These are phyloP conservation scores for Cercospora berteroae DNA, from an alignment of 2,329 filamentous ascomycete species.

Conservation along the genomic window DNA sequence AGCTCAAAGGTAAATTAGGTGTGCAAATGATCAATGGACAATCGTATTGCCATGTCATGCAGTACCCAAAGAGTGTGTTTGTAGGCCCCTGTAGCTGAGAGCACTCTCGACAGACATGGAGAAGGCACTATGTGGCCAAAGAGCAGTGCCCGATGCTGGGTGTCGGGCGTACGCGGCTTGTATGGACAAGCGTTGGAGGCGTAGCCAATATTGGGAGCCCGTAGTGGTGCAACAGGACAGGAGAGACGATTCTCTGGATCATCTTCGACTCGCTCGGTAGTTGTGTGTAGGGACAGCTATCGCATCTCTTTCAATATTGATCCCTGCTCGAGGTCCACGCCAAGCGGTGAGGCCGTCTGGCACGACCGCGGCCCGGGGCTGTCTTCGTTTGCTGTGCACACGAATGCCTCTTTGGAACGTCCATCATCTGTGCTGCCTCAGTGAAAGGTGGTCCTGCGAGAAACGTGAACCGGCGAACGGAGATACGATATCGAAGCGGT, in stretches of 20 bases:
- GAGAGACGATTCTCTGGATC: neutral
- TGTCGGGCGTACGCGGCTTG: neutral
- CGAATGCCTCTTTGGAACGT: neutral
- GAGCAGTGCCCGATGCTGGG: neutral
- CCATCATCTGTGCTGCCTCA: neutral
- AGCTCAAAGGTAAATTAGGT: neutral
- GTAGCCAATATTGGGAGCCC: neutral
- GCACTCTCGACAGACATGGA: neutral
- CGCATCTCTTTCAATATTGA: neutral
- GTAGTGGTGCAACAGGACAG: neutral
- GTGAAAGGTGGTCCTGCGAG: neutral
- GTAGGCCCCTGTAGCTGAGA: slow-evolving; percentile 1
- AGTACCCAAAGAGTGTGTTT: neutral
- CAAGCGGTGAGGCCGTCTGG: too few relatives aligned
- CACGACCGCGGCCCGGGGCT: neutral
- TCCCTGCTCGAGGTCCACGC: neutral
- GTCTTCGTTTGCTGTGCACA: neutral
- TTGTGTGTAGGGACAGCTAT: neutral
- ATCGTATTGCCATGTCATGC: slow-evolving; percentile 3
- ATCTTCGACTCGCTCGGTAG: neutral
- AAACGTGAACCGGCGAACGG: neutral
- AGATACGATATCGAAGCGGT: neutral
- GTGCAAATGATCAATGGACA: slow-evolving; percentile 4
- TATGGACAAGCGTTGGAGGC: neutral
- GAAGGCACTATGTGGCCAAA: neutral